Conservation (phyloP, 1,139 yeast species). For the Candida glucosophila region DNA sequence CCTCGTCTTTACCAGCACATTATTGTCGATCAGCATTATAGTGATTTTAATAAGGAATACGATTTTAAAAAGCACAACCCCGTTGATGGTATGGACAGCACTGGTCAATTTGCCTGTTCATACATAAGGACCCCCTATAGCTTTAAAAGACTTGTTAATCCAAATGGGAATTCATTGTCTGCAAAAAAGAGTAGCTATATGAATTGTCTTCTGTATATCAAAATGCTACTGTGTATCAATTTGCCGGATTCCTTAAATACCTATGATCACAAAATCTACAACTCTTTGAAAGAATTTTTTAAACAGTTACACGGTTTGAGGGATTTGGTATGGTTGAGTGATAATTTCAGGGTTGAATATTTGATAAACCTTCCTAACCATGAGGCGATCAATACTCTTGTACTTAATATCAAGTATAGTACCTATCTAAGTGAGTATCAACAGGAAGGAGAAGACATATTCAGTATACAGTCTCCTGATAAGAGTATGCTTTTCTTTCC, state of each 20-base stretch:
- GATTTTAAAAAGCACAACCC: constrained; percentile 7
- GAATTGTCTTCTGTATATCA: constrained; percentile 8
- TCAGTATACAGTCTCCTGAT: constrained; percentile 5
- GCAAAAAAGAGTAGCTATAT: constrained; percentile 1
- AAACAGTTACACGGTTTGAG: constrained; percentile 11
- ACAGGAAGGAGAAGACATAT: constrained; percentile 1
- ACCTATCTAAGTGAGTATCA: constrained; percentile 10
- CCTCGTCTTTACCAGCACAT: constrained; percentile 30
- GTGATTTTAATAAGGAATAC: constrained; percentile 27
- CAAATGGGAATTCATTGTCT: constrained; percentile 5
- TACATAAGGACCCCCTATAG: constrained; percentile 28
- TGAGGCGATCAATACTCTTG: constrained; percentile 11
- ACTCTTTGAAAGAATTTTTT: constrained; percentile 14
- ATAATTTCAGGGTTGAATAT: constrained; percentile 22
- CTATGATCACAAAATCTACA: constrained; percentile 18
- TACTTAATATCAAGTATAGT: constrained; percentile 18
- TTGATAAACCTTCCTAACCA: constrained; percentile 15
- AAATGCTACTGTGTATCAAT: constrained; percentile 16
- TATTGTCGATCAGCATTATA: constrained; percentile 29
- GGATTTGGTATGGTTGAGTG: constrained; percentile 26
- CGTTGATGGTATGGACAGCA: constrained; percentile 1
- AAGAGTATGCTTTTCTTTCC: constrained; percentile 12
- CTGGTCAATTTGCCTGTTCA: constrained; percentile 11
- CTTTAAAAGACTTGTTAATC: constrained; percentile 21
- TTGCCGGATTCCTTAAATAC: constrained; percentile 30